phyloP scores from a whole-genome alignment of 306 rosid species.

The Medicago lupulina region DNA sequence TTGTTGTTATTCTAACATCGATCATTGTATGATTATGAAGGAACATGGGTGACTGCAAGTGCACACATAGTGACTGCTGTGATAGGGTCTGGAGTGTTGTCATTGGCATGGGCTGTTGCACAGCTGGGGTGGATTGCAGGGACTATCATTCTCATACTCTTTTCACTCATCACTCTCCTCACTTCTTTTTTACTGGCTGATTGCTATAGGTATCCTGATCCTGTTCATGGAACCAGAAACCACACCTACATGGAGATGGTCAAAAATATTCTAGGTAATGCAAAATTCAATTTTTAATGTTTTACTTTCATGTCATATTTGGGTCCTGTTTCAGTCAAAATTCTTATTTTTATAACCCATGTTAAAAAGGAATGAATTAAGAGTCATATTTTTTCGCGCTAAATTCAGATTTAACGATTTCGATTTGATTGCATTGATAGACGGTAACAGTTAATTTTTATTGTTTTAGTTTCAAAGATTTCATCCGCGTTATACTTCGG shows the following conservation, averaged over 20 bases:
- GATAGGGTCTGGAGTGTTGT: constrained; percentile 59
- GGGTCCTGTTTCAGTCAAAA: background rate
- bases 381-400: too few species aligned
- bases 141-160: background rate
- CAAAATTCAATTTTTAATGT: background rate
- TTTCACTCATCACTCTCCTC: constrained; percentile 42
- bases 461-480: too few species aligned
- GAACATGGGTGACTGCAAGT: constrained; percentile 55
- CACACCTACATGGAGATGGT: constrained; percentile 42
- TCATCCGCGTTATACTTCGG: too few species aligned
- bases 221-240: constrained; percentile 53
- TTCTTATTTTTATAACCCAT: background rate
- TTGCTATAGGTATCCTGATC: constrained; percentile 51
- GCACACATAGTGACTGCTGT: constrained; percentile 62
- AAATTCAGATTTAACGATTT: too few species aligned
- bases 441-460: too few species aligned
- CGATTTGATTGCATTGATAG: too few species aligned
- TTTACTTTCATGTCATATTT: background rate
- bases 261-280: constrained; percentile 47
- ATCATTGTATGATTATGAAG: constrained; percentile 14
- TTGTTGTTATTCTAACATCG: too few species aligned
- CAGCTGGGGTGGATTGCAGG: constrained; percentile 61
- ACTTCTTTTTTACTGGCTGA: constrained; percentile 47
- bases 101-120: constrained; percentile 54
- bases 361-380: too few species aligned